Base-by-base conservation (phyloP, 2,329 filamentous ascomycete species). In the Colletotrichum cuscutae region DNA sequence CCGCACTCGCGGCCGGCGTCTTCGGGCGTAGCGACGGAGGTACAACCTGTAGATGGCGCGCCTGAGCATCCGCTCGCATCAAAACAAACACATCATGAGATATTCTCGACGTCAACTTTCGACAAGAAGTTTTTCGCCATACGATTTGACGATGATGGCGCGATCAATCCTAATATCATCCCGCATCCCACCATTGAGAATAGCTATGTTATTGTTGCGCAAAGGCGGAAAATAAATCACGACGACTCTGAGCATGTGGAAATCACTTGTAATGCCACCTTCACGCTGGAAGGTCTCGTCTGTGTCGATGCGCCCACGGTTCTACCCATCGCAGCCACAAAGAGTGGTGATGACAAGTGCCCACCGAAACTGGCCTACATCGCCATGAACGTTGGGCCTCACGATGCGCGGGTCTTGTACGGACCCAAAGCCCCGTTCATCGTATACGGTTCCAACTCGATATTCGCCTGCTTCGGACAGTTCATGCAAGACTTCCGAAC, bases 321-420 rank as follows among this genome's bases (percentile, higher is more conserved):
- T 3, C 79, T 90, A 0, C 86, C 86, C 9, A 85, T 90, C 61
- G 79, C 83, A 1, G 80, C 85, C 0, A 89, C 88, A 0, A 74
- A 78, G 0, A 82, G 81, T 9, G 70, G 70, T 1, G 54, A 70
- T 7, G 81, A 81, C 9, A 82, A 84, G 8, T 90, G 89, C 76
- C 75, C 80, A 5, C 86, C 83, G 2, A 81, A 87, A 2, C 72
- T 88, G 6, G 79, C 77, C 1, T 82, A 81, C 68, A 81, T 88
- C 58, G 79, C 77, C 37, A 75, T 85, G 68, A 87, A 84, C 72
- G 77, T 85, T 22, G 90, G 90, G 0, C 89, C 89, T 0, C 89
- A 89, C 75, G 90, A 91, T 76, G 89, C 88, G 1, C 84, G 89
- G 5, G 86, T 89, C 11, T 89, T 91, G 75, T 87, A 86, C 70